phyloP scores from a whole-genome alignment of 768 basidiomycete genomes.

The Coprinopsis sp. region DNA sequence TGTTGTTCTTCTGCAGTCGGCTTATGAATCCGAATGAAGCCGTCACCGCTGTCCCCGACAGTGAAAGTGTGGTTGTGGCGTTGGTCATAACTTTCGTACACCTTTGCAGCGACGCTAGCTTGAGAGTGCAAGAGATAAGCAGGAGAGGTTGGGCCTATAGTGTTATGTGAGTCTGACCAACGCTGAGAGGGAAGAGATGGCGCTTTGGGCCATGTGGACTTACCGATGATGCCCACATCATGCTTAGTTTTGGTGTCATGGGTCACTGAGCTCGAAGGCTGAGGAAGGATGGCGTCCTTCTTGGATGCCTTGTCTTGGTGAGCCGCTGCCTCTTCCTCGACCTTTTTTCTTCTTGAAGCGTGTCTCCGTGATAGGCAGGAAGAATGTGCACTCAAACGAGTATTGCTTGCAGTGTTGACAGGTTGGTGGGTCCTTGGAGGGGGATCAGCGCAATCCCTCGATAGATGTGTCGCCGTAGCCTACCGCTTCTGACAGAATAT shows the following conservation, averaged over 20 bases:
- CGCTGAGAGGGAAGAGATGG: constrained; percentile 17
- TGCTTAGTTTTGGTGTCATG: constrained; percentile 42
- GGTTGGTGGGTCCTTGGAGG: constrained; percentile 56
- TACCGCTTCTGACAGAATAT: constrained; percentile 68
- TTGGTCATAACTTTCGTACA: constrained; percentile 84
- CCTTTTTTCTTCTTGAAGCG: constrained; percentile 96
- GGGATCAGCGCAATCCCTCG: constrained; percentile 5
- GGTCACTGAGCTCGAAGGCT: constrained; percentile 19
- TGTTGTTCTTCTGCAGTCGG: constrained; percentile 54
- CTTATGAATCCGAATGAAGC: constrained; percentile 78
- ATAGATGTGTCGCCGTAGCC: constrained; percentile 4
- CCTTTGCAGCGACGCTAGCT: constrained; percentile 75
- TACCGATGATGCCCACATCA: constrained; percentile 64
- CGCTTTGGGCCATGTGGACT: constrained; percentile 19
- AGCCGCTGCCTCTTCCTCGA: constrained; percentile 61
- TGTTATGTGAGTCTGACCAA: constrained; percentile 41
- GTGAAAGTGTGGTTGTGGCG: constrained; percentile 88
- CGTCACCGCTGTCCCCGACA: constrained; percentile 78
- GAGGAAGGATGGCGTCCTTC: constrained; percentile 32
- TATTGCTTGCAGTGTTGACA: constrained; percentile 97
- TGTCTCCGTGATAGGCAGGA: constrained; percentile 97
- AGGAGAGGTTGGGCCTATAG: constrained; percentile 79
- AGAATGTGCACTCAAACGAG: constrained; percentile 92
- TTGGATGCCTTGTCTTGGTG: constrained; percentile 21
- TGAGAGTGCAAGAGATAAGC: constrained; percentile 88